These are phyloP conservation scores for Angophora floribunda DNA, from an alignment of 345 rosid species.

Conservation along the genomic window DNA sequence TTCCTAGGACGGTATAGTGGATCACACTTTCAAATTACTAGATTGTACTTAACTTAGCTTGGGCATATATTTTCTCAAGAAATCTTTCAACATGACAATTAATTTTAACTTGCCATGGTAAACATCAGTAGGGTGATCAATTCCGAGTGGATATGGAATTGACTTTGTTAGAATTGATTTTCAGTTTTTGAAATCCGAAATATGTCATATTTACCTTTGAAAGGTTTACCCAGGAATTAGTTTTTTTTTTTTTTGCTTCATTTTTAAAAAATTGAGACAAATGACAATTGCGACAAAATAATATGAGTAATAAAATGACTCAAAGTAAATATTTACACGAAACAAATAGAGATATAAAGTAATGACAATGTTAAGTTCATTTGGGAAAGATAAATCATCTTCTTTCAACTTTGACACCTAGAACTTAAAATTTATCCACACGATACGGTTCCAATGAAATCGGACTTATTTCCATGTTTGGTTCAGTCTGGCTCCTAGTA, in stretches of 20 bases:
- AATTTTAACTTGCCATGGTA: neutral
- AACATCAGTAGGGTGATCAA: neutral
- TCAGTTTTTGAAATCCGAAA: fast-evolving
- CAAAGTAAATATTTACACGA: neutral
- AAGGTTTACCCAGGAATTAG: fast-evolving
- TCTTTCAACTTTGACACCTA: neutral
- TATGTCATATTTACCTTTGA: too few relatives aligned
- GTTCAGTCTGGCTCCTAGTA: neutral
- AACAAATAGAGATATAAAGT: neutral
- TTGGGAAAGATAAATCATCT: neutral
- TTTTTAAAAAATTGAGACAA: fast-evolving
- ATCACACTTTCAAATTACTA: too few relatives aligned
- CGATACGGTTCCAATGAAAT: neutral
- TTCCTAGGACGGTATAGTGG: fast-evolving
- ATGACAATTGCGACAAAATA: fast-evolving
- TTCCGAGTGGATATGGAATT: fast-evolving
- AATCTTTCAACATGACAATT: neutral
- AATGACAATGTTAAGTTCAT: neutral
- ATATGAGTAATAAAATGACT: neutral
- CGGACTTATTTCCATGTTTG: neutral
- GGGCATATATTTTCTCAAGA: neutral
- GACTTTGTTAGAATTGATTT: fast-evolving
- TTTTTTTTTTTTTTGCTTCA: neutral
- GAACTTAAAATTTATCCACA: fast-evolving
- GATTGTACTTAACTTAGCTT: neutral